Percentiles rank a stretch among this genome's conserved stretches.
Conservation (phyloP, 202 grass and related monocot genomes). For the Setaria italica region DNA sequence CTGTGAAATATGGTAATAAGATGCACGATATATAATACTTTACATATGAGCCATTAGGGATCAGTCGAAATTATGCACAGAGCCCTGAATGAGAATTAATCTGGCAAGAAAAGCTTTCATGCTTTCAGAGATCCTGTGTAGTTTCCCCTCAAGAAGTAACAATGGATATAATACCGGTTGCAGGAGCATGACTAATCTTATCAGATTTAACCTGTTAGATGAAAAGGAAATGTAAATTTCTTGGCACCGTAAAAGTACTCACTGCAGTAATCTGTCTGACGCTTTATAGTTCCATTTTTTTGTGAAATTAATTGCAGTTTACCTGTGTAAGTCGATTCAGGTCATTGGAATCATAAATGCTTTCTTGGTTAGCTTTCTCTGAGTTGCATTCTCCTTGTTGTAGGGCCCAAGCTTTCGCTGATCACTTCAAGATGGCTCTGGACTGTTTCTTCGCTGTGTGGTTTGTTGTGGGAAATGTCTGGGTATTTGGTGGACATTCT, state of each 20-base stretch:
- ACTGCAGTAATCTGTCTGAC: background rate
- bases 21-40: background rate
- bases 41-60: background rate
- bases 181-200: background rate
- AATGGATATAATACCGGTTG: background rate
- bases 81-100: conserved; percentile 16
- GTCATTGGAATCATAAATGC: background rate
- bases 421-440: conserved; percentile 94
- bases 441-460: conserved; percentile 97
- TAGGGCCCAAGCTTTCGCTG: conserved; percentile 76
- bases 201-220: background rate
- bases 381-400: conserved; percentile 38
- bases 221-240: background rate
- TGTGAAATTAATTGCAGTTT: background rate
- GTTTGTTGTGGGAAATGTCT: conserved; percentile 98
- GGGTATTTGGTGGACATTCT: conserved; percentile 85
- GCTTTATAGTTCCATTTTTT: conserved; percentile 16
- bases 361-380: conserved; percentile 29
- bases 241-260: background rate
- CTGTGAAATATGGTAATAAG: conserved; percentile 4
- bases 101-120: background rate
- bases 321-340: background rate
- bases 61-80: background rate
- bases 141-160: background rate
- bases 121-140: background rate